These are phyloP conservation scores for Hondaea fermentalgiana DNA, from an alignment of 108 stramenopile species.

Conservation along the genomic window DNA sequence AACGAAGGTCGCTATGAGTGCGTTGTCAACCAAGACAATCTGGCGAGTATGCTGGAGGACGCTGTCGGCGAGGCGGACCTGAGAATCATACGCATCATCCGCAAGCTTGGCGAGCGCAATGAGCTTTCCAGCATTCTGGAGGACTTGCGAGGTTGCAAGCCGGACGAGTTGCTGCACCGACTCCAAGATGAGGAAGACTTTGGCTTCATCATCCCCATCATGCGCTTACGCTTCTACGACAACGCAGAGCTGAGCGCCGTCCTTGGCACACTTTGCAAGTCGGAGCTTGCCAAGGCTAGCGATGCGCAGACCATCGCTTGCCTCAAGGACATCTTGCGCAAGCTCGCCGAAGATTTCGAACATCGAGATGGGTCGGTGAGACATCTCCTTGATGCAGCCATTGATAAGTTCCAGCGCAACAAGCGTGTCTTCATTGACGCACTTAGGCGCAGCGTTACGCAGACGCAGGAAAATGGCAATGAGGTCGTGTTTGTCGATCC, in stretches of 20 bases:
- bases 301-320: neutral
- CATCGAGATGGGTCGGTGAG: neutral
- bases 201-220: neutral
- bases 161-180: neutral
- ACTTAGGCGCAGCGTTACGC: neutral
- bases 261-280: neutral
- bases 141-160: constrained; percentile 1
- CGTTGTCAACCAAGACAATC: neutral
- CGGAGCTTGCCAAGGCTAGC: neutral
- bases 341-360: neutral
- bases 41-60: neutral
- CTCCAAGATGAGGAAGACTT: neutral
- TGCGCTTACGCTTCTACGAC: neutral
- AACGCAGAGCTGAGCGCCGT: neutral
- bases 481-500: neutral
- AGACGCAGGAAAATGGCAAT: constrained; percentile 13
- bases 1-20: neutral
- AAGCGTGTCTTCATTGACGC: neutral
- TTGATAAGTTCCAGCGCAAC: neutral
- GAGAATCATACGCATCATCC: neutral
- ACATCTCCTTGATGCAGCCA: neutral
- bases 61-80: neutral
- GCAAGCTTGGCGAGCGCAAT: neutral
- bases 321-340: neutral
- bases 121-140: neutral